Base-by-base conservation (phyloP, 345 rosid species). In the Carallia pectinifolia region DNA sequence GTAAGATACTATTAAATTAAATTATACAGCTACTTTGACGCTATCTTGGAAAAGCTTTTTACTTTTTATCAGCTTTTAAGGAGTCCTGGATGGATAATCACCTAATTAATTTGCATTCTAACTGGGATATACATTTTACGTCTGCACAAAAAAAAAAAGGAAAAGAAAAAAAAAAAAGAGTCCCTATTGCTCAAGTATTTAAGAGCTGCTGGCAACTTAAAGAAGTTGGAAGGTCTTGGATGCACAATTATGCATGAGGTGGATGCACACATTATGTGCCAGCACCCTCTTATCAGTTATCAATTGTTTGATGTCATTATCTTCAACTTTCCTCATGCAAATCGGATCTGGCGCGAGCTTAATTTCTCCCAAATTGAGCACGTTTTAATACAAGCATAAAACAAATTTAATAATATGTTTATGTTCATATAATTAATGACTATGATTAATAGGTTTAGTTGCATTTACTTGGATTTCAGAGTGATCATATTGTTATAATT, bases 291-390 rank as follows among this genome's bases (percentile, higher is more conserved):
- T 23, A 74, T 79, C 33, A 0, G 4, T 4, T 7, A 6, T 17
- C 37, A 50, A 38, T 9, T 5, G 1, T 81, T 79, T 36, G 78
- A 84, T 58, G 58, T 72, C 6, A 79, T 79, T 1, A 73, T 76
- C 7, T 80, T 65, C 29, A 82, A 82, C n/a, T 81, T 81, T 4
- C 87, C 67, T 3, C 87, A 77, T 53, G 67, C 81, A 0, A 66
- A 76, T 48, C 75, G 67, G 38, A 0, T 12, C 2, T 48, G 13
- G 19, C 4, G 7, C 15, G 81, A 73, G 52, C 29, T 56, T 5
- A 13, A 36, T 9, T 0, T 0, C 2, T 0, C 0, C 10, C 81
- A 77, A 67, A 77, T 81, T 53, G 18, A 38, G 74, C 77, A 76
- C 39, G 70, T 40, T 40, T 40, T 40, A 7, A 7, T 40, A 7